Conservation (phyloP, 208 protist species). For the Tritrichomonas foetus region DNA sequence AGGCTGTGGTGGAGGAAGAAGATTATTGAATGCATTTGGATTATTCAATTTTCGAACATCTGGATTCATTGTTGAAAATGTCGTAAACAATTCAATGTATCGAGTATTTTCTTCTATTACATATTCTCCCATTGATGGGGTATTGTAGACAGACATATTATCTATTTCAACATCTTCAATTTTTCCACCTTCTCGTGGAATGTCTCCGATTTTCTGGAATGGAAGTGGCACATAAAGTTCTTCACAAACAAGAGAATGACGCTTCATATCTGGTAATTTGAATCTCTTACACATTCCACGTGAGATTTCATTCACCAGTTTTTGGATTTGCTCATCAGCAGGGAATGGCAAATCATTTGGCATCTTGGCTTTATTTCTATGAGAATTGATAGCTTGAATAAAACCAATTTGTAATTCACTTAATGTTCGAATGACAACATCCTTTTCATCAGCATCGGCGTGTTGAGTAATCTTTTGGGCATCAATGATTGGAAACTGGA, state of each 20-base stretch:
- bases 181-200: background rate
- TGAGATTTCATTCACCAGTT: background rate
- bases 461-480: background rate
- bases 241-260: background rate
- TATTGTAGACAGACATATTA: background rate
- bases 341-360: background rate
- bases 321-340: background rate
- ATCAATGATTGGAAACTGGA: background rate
- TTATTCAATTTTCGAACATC: too few species aligned
- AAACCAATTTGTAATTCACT: background rate
- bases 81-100: too few species aligned
- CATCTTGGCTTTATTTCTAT: background rate
- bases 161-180: background rate
- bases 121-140: background rate
- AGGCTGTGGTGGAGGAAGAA: too few species aligned
- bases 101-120: too few species aligned
- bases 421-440: background rate
- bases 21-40: too few species aligned
- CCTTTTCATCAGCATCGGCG: background rate
- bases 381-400: background rate
- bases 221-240: background rate
- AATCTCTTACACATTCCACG: background rate
- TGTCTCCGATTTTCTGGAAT: background rate
- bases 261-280: background rate
- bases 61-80: too few species aligned